These are phyloP conservation scores for Penicillium daleae DNA, from an alignment of 495 filamentous ascomycete species.

Conservation along the genomic window DNA sequence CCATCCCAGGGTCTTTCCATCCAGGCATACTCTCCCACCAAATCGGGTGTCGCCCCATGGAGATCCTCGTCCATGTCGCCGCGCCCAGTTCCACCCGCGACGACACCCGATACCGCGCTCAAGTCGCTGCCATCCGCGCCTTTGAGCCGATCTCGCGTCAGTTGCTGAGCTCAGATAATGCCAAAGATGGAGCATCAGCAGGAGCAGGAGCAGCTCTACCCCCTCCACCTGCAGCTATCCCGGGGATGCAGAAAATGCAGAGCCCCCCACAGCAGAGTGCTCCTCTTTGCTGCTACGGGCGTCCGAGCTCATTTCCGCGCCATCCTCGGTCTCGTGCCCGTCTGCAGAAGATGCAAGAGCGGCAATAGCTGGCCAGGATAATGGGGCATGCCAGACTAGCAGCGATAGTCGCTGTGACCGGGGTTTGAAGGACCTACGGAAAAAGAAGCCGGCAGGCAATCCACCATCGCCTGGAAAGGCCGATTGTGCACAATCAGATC, in stretches of 20 bases:
- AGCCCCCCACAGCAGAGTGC: not conserved
- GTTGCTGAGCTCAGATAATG: not conserved
- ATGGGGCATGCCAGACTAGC: not conserved
- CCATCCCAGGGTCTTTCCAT: not conserved
- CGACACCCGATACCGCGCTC: slow-evolving; percentile 64
- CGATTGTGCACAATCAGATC: not conserved
- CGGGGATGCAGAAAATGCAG: not conserved
- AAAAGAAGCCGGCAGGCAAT: not conserved
- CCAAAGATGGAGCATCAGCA: not conserved
- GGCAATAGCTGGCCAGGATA: not conserved
- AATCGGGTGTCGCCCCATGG: slow-evolving; percentile 26
- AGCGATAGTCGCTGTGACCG: not conserved
- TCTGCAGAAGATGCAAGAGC: not conserved
- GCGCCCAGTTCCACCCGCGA: slow-evolving; percentile 64
- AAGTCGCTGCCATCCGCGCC: slow-evolving; percentile 62
- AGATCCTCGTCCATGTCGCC: slow-evolving; percentile 72
- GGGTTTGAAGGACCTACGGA: not conserved
- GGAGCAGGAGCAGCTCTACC: not conserved
- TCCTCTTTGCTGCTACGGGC: not conserved
- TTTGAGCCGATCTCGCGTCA: slow-evolving; percentile 52
- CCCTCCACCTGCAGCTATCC: not conserved
- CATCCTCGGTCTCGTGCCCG: not conserved
- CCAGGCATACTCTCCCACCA: not conserved
- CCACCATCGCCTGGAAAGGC: not conserved
- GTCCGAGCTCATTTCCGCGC: slow-evolving; percentile 2